phyloP scores from a whole-genome alignment of 768 basidiomycete genomes.

The Pleurotus cornucopiae region DNA sequence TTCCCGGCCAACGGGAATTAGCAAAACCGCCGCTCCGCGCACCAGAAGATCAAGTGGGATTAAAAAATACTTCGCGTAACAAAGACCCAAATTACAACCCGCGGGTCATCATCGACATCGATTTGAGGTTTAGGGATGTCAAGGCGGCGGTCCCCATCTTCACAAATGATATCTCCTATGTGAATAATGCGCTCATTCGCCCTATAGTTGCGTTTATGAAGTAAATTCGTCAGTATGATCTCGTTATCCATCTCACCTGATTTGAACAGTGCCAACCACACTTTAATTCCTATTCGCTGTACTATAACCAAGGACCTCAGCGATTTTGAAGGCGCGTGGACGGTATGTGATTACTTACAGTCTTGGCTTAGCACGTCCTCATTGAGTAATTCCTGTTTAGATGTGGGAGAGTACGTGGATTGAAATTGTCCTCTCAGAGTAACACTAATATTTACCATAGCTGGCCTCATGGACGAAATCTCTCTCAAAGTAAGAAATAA shows the following conservation, averaged over 20 bases:
- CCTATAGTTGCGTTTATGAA: conserved; percentile 99
- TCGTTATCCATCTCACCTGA: conserved; percentile 10
- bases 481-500: conserved; percentile 63
- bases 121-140: conserved; percentile 89
- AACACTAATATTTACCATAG: conserved; percentile 33
- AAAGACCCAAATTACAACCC: conserved; percentile 27
- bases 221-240: conserved; percentile 39
- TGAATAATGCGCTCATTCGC: conserved; percentile 87
- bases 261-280: conserved; percentile 75
- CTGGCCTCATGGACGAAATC: conserved; percentile 89
- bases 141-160: conserved; percentile 95
- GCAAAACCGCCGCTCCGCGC: conserved; percentile 82
- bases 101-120: conserved; percentile 82
- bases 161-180: conserved; percentile 82
- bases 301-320: conserved; percentile 75
- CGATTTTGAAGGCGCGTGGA: conserved; percentile 97
- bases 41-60: conserved; percentile 44
- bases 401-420: conserved; percentile 84
- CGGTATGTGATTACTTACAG: conserved; percentile 45
- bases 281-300: conserved; percentile 91
- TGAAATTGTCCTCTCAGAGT: neutral
- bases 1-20: conserved; percentile 83
- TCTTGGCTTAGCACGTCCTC: too few species aligned
- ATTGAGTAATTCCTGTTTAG: conserved; percentile 29
- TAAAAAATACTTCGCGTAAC: conserved; percentile 12